Evolutionary conservation across 768 basidiomycete genomes (phyloP).

Genomic region (Pulveroboletus frians): DNA sequence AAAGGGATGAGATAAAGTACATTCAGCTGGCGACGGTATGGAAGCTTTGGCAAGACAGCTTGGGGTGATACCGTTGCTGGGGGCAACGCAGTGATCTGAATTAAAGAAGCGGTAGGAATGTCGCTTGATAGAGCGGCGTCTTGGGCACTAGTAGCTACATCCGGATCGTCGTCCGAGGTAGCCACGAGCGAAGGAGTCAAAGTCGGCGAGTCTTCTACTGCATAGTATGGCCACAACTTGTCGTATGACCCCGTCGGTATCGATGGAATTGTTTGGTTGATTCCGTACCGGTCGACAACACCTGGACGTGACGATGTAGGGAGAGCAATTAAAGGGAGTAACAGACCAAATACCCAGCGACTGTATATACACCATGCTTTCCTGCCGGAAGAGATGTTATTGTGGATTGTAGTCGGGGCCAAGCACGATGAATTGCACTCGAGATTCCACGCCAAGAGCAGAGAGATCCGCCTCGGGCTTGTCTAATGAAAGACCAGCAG

Average conservation of each 20-base stretch:
- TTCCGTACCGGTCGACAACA: constrained; percentile 3
- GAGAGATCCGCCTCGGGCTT: constrained; percentile 54
- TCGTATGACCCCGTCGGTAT: constrained; percentile 23
- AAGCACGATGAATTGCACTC: constrained; percentile 38
- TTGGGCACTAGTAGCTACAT: neutral
- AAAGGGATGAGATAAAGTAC: constrained; percentile 26
- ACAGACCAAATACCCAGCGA: constrained; percentile 11
- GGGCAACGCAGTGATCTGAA: constrained; percentile 33
- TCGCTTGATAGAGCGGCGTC: constrained; percentile 4
- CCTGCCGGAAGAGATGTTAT: constrained; percentile 4
- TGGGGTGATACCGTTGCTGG: constrained; percentile 19
- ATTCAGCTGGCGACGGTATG: constrained; percentile 20
- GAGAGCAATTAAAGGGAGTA: neutral
- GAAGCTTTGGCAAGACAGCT: constrained; percentile 13
- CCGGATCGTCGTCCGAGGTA: neutral
- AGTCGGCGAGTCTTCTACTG: constrained; percentile 21
- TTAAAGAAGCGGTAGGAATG: constrained; percentile 15
- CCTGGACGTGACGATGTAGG: constrained; percentile 8
- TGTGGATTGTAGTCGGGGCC: constrained; percentile 35
- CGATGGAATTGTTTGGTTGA: constrained; percentile 15
- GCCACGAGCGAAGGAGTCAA: constrained; percentile 4
- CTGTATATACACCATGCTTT: constrained; percentile 18
- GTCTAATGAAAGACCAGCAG: constrained; percentile 68
- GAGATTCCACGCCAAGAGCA: constrained; percentile 57
- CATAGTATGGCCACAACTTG: constrained; percentile 38